Evolutionary conservation across 2,329 filamentous ascomycete genomes (phyloP).

Genomic region (Alternaria panax): DNA sequence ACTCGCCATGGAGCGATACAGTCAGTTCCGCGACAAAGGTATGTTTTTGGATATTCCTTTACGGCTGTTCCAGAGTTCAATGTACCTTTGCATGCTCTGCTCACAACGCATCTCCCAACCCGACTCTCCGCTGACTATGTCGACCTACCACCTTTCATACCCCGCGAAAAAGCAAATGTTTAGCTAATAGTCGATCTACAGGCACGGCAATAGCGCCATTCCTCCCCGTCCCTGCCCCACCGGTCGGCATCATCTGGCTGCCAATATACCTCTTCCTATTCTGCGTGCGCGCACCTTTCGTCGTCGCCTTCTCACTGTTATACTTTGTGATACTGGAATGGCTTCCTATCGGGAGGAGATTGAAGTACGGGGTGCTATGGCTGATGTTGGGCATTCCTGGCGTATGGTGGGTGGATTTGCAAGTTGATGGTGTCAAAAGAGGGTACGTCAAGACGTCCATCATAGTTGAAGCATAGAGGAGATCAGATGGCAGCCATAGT

Average conservation of each 20-base stretch:
- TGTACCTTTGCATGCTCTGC: background rate
- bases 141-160: background rate
- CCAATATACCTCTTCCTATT: slow-evolving; percentile 77
- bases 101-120: background rate
- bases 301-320: slow-evolving; percentile 69
- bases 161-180: background rate
- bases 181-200: slow-evolving; percentile 51
- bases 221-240: slow-evolving; percentile 76
- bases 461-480: background rate
- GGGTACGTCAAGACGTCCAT: slow-evolving; percentile 62
- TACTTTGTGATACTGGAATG: slow-evolving; percentile 87
- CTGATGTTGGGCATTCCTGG: slow-evolving; percentile 85
- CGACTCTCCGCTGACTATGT: background rate
- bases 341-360: slow-evolving; percentile 72
- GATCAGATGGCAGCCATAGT: background rate
- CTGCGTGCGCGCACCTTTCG: slow-evolving; percentile 78
- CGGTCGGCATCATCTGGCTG: slow-evolving; percentile 66
- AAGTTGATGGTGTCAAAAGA: slow-evolving; percentile 94
- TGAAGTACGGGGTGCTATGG: slow-evolving; percentile 89
- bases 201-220: slow-evolving; percentile 97
- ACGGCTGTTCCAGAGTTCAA: background rate
- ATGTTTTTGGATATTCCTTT: slow-evolving; percentile 23
- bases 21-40: slow-evolving; percentile 91
- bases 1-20: slow-evolving; percentile 85
- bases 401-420: slow-evolving; percentile 98